Conservation (phyloP, 495 filamentous ascomycete species). For the Daldinia loculata region DNA sequence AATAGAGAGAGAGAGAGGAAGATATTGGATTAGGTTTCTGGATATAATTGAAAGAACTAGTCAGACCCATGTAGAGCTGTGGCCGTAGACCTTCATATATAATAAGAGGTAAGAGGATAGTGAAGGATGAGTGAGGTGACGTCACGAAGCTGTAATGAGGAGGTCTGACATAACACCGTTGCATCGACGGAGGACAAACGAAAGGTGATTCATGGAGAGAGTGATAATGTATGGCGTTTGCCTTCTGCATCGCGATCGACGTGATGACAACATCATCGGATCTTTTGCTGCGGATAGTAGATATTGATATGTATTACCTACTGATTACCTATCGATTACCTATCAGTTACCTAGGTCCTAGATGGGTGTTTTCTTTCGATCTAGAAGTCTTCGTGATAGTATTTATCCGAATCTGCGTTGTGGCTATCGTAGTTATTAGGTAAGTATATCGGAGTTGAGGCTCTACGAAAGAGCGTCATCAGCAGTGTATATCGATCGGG, state of each 20-base stretch:
- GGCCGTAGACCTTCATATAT: slow-evolving; percentile 22
- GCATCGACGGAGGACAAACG: background rate
- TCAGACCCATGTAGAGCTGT: background rate
- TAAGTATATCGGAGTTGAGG: background rate
- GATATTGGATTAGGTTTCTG: background rate
- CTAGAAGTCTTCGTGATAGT: too few relatives aligned
- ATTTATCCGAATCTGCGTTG: too few relatives aligned
- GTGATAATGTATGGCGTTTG: slow-evolving; percentile 3
- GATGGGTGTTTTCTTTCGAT: too few relatives aligned
- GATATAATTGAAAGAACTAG: background rate
- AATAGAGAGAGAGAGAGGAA: background rate
- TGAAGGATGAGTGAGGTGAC: slow-evolving; percentile 8
- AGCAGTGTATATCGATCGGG: too few relatives aligned
- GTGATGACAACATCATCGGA: slow-evolving; percentile 22
- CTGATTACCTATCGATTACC: background rate
- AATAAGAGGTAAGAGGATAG: background rate
- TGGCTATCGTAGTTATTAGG: too few relatives aligned
- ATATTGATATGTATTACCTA: background rate
- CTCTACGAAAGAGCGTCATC: too few relatives aligned
- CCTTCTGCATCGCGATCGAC: slow-evolving; percentile 11
- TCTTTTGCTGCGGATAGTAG: slow-evolving; percentile 13
- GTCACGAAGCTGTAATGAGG: slow-evolving; percentile 12
- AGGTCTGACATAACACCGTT: background rate
- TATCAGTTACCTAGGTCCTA: too few relatives aligned
- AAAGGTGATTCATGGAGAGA: slow-evolving; percentile 2